Percentiles rank a stretch among this genome's conserved stretches.
These are phyloP conservation scores for Monilinia aucupariae DNA, from an alignment of 2,329 filamentous ascomycete species.

Conservation along the genomic window DNA sequence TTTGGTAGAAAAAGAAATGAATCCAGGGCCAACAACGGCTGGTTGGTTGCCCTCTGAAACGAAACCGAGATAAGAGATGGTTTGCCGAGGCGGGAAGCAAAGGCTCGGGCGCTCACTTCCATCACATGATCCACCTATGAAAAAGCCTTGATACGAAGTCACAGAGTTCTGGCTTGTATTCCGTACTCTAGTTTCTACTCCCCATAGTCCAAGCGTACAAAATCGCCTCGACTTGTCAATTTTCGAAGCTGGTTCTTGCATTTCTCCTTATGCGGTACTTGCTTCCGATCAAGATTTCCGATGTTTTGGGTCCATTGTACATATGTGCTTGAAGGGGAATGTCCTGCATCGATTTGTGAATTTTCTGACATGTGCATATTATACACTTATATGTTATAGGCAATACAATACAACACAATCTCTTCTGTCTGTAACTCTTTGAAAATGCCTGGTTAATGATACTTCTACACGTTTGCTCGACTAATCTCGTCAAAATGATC, in stretches of 20 bases:
- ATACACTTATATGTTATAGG: too few species aligned
- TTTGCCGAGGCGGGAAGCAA: neutral
- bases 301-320: too few species aligned
- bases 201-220: neutral
- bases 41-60: neutral
- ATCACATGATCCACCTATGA: neutral
- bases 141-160: neutral
- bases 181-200: neutral
- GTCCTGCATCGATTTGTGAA: neutral
- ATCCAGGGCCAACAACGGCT: neutral
- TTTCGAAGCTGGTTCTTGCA: neutral
- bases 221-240: conserved; percentile 1
- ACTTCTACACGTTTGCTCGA: neutral
- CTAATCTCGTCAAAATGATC: neutral
- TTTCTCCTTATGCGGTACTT: neutral
- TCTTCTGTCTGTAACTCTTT: neutral
- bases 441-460: neutral
- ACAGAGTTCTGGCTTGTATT: neutral
- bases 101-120: neutral
- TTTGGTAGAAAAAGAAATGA: neutral
- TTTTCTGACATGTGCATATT: neutral
- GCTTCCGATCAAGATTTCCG: neutral
- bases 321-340: neutral
- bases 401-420: neutral
- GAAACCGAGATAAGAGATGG: neutral